Percentiles rank a stretch among this genome's conserved stretches.
Evolutionary conservation across 208 protist genomes (phyloP).

Genomic region (Porcisia hertigi): DNA sequence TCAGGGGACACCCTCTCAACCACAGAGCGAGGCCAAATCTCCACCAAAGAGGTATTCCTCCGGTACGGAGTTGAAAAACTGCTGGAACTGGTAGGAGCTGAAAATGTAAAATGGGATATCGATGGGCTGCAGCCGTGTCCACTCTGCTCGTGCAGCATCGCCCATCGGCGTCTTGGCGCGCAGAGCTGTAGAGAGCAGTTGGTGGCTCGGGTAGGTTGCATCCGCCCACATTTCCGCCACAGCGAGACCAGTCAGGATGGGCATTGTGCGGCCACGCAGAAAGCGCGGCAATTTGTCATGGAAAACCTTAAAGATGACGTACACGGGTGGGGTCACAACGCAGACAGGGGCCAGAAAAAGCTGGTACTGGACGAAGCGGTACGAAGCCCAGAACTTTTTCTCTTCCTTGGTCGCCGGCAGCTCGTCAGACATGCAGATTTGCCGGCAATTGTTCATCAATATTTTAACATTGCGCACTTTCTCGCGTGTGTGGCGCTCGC

Average conservation of each 20-base stretch:
- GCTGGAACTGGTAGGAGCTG: slow-evolving; percentile 81
- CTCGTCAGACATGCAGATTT: slow-evolving; percentile 81
- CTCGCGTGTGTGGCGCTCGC: slow-evolving; percentile 81
- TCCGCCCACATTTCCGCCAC: slow-evolving; percentile 85
- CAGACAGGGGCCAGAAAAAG: slow-evolving; percentile 77
- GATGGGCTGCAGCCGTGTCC: slow-evolving; percentile 82
- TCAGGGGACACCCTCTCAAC: slow-evolving; percentile 12
- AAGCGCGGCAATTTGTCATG: slow-evolving; percentile 64
- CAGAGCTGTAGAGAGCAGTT: slow-evolving; percentile 79
- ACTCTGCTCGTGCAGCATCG: slow-evolving; percentile 90
- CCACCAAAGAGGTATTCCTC: slow-evolving; percentile 80
- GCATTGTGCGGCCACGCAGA: slow-evolving; percentile 68
- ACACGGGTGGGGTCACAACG: slow-evolving; percentile 80
- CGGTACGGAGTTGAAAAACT: slow-evolving; percentile 74
- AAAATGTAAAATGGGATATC: slow-evolving; percentile 86
- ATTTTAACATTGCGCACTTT: slow-evolving; percentile 88
- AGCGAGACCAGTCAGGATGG: slow-evolving; percentile 64
- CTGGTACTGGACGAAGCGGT: slow-evolving; percentile 91
- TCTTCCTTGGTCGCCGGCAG: slow-evolving; percentile 85
- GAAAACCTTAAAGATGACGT: slow-evolving; percentile 85
- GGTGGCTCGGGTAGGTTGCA: slow-evolving; percentile 81
- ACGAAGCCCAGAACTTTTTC: slow-evolving; percentile 85
- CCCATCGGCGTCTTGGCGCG: slow-evolving; percentile 88
- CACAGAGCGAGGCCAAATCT: slow-evolving; percentile 69
- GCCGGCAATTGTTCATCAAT: slow-evolving; percentile 90